Evolutionary conservation across 305 asterid genomes (phyloP).

Genomic region (Solanum hybrid): DNA sequence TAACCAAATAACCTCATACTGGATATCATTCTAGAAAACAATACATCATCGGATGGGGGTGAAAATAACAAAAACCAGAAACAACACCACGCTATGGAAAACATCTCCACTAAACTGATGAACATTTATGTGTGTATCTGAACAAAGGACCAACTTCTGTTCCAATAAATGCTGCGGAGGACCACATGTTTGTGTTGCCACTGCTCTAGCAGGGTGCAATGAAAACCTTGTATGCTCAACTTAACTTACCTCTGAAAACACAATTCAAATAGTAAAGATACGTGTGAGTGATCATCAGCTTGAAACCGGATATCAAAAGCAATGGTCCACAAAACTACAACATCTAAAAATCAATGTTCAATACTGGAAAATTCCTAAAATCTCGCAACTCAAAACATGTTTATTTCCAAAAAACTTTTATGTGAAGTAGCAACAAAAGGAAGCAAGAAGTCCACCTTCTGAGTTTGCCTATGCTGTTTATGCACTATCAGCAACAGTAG

Average conservation of each 20-base stretch:
- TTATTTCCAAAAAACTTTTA: background rate
- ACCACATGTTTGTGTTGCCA: background rate
- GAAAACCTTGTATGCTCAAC: background rate
- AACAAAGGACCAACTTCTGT: background rate
- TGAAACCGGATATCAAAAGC: background rate
- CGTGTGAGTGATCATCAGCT: background rate
- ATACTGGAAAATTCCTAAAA: background rate
- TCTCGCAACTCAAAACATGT: background rate
- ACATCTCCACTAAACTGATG: background rate
- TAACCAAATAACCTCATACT: background rate
- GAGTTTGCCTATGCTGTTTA: background rate
- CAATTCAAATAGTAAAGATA: background rate
- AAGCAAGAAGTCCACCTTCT: background rate
- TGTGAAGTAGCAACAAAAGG: background rate
- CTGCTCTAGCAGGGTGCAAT: background rate
- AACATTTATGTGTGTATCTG: background rate
- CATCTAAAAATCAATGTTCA: background rate
- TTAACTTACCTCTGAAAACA: background rate
- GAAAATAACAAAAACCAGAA: background rate
- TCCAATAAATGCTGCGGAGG: background rate
- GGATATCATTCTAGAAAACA: background rate
- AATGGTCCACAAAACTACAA: background rate
- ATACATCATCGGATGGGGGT: background rate
- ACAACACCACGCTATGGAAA: background rate
- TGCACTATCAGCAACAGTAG: conserved; percentile 5